Conservation (phyloP, 2,329 filamentous ascomycete genomes). For the Penicillium paneum region DNA sequence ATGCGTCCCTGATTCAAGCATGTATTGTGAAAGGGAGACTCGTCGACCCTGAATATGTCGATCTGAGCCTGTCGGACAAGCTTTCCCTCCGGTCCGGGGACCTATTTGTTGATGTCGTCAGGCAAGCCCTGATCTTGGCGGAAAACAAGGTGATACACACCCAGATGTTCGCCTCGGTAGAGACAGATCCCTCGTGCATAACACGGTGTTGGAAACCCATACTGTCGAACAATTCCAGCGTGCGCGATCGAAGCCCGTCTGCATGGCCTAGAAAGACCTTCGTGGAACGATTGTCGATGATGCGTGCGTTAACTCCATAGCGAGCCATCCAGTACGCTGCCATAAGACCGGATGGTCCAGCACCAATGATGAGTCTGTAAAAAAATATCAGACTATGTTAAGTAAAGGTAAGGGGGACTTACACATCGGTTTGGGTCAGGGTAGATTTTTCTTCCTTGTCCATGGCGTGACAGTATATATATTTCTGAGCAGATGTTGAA, state of each 20-base stretch:
- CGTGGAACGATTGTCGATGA: conserved; percentile 46
- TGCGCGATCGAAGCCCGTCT: conserved; percentile 21
- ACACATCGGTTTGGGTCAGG: conserved; percentile 3
- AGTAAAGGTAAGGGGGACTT: not conserved
- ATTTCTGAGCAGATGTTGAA: not conserved
- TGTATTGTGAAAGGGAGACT: conserved; percentile 61
- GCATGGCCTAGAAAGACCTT: conserved; percentile 35
- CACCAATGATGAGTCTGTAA: conserved; percentile 45
- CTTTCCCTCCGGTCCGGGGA: conserved; percentile 51
- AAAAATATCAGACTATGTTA: not conserved
- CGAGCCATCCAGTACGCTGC: conserved; percentile 51
- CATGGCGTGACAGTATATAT: not conserved
- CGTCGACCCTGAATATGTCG: conserved; percentile 57
- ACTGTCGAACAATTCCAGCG: conserved; percentile 59
- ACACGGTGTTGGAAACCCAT: conserved; percentile 65
- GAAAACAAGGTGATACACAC: conserved; percentile 5
- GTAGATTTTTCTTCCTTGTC: not conserved
- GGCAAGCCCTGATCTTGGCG: not conserved
- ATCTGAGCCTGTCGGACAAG: conserved; percentile 59
- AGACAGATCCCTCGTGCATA: conserved; percentile 65
- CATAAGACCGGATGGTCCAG: conserved; percentile 51
- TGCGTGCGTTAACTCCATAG: conserved; percentile 48
- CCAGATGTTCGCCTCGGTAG: conserved; percentile 62
- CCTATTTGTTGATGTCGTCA: conserved; percentile 9
- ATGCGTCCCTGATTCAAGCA: conserved; percentile 70